These are phyloP conservation scores for Hibiscus mutabilis DNA, from an alignment of 345 rosid genomes.

Conservation along the genomic window DNA sequence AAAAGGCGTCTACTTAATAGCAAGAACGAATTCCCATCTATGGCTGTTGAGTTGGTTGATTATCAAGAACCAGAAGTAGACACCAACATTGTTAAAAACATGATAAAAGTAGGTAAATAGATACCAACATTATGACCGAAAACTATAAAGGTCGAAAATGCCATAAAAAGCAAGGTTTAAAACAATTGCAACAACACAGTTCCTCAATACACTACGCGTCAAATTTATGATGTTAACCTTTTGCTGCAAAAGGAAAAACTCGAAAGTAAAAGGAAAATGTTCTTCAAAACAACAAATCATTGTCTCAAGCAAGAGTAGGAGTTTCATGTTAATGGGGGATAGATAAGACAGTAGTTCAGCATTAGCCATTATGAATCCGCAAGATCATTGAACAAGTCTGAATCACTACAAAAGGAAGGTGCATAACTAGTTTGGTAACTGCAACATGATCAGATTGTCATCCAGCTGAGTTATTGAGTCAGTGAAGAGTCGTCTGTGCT, in stretches of 20 bases:
- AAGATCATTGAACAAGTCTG: neutral
- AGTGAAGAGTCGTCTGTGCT: neutral
- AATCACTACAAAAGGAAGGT: neutral
- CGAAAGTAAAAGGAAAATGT: neutral
- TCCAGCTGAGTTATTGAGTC: neutral
- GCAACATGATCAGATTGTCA: neutral
- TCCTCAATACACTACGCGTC: neutral
- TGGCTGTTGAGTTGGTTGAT: neutral
- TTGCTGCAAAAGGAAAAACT: neutral
- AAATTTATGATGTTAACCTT: too few species aligned
- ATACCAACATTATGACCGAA: neutral
- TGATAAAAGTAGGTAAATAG: neutral
- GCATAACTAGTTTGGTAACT: neutral
- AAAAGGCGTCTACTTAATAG: conserved; percentile 7
- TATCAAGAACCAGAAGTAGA: neutral
- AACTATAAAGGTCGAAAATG: neutral
- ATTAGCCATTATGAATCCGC: neutral
- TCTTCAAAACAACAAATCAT: neutral
- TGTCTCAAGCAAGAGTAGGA: neutral
- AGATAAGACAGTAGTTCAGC: neutral
- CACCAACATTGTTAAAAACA: neutral
- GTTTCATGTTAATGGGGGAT: neutral
- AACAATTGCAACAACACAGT: neutral
- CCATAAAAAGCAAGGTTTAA: neutral
- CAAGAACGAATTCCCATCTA: neutral